phyloP scores from a whole-genome alignment of 495 filamentous ascomycete genomes.

The Astrothelium subdiscretum region DNA sequence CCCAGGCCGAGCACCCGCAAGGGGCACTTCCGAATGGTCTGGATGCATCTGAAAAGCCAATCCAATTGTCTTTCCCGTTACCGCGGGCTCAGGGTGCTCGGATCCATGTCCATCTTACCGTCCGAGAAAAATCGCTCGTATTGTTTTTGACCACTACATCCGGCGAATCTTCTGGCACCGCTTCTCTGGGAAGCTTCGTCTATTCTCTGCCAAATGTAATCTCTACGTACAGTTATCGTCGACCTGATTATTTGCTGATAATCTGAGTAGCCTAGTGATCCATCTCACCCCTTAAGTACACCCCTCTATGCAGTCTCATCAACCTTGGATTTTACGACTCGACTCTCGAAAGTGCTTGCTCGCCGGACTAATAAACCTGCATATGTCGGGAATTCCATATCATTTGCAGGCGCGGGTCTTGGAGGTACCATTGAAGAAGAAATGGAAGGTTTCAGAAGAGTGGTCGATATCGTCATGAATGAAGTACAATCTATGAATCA shows the following conservation, averaged over 20 bases:
- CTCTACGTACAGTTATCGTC: slow-evolving; percentile 1
- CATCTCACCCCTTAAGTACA: slow-evolving; percentile 57
- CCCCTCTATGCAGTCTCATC: slow-evolving; percentile 61
- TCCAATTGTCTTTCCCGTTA: slow-evolving; percentile 66
- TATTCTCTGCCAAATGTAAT: slow-evolving; percentile 84
- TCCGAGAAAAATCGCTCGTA: slow-evolving; percentile 51
- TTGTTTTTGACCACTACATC: slow-evolving; percentile 67
- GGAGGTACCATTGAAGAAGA: slow-evolving; percentile 82
- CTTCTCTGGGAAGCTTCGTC: slow-evolving; percentile 71
- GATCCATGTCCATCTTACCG: slow-evolving; percentile 66
- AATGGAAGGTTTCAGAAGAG: slow-evolving; percentile 70
- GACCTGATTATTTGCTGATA: not conserved
- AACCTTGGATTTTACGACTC: slow-evolving; percentile 73
- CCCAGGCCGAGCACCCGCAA: not conserved
- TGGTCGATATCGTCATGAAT: slow-evolving; percentile 57
- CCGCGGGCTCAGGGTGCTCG: slow-evolving; percentile 65
- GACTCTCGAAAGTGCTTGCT: slow-evolving; percentile 72
- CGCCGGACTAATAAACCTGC: slow-evolving; percentile 55
- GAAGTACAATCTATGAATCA: slow-evolving; percentile 14
- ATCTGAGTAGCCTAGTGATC: slow-evolving; percentile 38
- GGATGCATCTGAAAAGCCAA: slow-evolving; percentile 27
- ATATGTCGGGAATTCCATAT: slow-evolving; percentile 75
- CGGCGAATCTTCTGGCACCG: slow-evolving; percentile 40
- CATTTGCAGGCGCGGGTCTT: slow-evolving; percentile 52
- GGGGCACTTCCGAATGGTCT: slow-evolving; percentile 11